These are phyloP conservation scores for Podospora appendiculata DNA, from an alignment of 495 filamentous ascomycete species.

Conservation along the genomic window DNA sequence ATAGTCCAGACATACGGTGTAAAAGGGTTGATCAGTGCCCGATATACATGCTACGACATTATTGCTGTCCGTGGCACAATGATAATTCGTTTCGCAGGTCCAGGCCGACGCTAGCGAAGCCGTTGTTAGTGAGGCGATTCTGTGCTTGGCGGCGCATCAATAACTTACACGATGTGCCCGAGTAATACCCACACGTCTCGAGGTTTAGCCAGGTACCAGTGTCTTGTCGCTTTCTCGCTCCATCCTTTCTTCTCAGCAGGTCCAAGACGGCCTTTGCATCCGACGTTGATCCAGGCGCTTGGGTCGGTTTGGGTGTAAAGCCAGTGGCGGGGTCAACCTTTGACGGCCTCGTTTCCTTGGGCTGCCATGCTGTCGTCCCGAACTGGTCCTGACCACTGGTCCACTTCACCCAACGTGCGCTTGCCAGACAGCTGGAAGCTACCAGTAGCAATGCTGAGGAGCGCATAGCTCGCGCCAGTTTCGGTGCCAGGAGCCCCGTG, in stretches of 20 bases:
- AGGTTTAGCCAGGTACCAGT: slow-evolving; percentile 18
- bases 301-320: not conserved
- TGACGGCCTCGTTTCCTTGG: not conserved
- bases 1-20: slow-evolving; percentile 27
- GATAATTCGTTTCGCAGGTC: not conserved
- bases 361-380: not conserved
- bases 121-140: not conserved
- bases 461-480: too few relatives aligned
- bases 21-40: slow-evolving; percentile 17
- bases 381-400: not conserved
- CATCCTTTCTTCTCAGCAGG: slow-evolving; percentile 5
- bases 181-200: slow-evolving; percentile 29
- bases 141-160: not conserved
- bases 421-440: not conserved
- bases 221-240: slow-evolving; percentile 1
- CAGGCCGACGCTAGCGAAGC: too few relatives aligned
- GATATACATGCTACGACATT: slow-evolving; percentile 26
- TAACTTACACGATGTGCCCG: slow-evolving; percentile 23
- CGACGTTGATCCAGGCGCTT: not conserved
- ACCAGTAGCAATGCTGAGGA: not conserved
- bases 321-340: not conserved
- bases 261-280: not conserved
- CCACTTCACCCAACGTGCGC: slow-evolving; percentile 1
- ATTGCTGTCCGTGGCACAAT: slow-evolving; percentile 23
- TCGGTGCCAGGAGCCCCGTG: too few relatives aligned